Evolutionary conservation across 2,329 filamentous ascomycete genomes (phyloP), one percentile per base, ranked within the genome.

Genomic region (Beauveria sp.): DNA sequence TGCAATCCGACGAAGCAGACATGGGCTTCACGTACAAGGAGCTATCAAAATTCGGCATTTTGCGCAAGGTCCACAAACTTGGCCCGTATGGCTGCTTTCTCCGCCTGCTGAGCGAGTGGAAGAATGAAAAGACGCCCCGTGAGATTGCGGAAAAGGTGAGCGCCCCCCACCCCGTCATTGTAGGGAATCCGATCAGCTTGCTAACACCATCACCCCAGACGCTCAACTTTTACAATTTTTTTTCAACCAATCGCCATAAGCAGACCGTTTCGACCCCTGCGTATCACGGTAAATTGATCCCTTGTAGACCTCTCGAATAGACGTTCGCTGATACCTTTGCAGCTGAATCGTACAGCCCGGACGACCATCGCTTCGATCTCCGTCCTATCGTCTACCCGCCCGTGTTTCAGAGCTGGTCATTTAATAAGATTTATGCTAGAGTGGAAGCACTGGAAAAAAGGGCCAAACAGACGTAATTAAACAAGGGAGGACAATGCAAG

Each of bases 191-290:
- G 1, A 34, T 34, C 1, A 14, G 34, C 34, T 38, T 38, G 34
- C 12, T 38, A 38, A 38, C 34, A 38, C 12, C 34, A 38, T 38
- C 1, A 38, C 12, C 34, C 34, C 53, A 22, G n/a, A 20, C 53
- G 16, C 18, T 45, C 42, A 24, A 16, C 10, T 56, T 42, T 38
- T 56, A 22, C 38, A 34, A 12, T 3, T n/a, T n/a, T n/a, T n/a
- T n/a, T n/a, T n/a, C n/a, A n/a, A n/a, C n/a, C n/a, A n/a, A n/a
- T n/a, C n/a, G n/a, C n/a, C 86, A 88, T 70, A 89, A 89, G 73
- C 80, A 82, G 71, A 86, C 83, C 1, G 79, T 83, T 9, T 71
- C 85, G 55, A 87, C 84, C 1, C 84, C 84, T 0, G 77, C 28
- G 76, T 84, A 56, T 83, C 86, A 65, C 63, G 74, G 8, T 73